Evolutionary conservation across 75 land plant genomes (phyloP).

Genomic region (Sequoiadendron giganteum): DNA sequence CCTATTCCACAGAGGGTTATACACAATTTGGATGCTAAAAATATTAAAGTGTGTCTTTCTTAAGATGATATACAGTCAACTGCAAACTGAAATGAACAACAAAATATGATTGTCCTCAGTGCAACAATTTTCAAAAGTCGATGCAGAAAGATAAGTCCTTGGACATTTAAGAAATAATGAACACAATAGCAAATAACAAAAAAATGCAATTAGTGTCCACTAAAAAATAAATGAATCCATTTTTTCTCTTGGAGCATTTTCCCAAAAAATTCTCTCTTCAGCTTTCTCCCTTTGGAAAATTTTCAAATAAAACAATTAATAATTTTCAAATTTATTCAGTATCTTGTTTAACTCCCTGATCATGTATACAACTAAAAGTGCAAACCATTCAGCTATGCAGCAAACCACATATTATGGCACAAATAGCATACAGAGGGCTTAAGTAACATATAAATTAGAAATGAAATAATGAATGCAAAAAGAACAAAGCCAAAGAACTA

Average conservation of each 20-base stretch:
- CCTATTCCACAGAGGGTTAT: not conserved
- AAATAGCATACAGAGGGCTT: not conserved
- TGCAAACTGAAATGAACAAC: not conserved
- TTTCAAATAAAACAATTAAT: not conserved
- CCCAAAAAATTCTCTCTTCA: not conserved
- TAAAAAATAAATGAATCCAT: not conserved
- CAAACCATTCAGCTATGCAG: not conserved
- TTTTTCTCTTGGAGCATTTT: not conserved
- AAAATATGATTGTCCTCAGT: not conserved
- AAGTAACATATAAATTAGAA: not conserved
- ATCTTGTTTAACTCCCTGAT: not conserved
- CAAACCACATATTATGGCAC: constrained; percentile 3
- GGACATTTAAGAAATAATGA: not conserved
- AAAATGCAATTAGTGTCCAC: not conserved
- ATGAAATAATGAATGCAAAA: constrained; percentile 9
- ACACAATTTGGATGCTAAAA: not conserved
- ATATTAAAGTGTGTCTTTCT: not conserved
- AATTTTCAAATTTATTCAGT: not conserved
- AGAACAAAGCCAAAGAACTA: constrained; percentile 3
- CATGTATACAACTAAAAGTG: not conserved
- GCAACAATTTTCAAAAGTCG: not conserved
- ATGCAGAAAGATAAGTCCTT: not conserved
- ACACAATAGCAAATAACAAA: not conserved
- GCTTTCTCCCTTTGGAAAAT: not conserved
- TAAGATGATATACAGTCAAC: not conserved